phyloP scores from a whole-genome alignment of 2,329 filamentous ascomycete species.

The Penicillium sp. region DNA sequence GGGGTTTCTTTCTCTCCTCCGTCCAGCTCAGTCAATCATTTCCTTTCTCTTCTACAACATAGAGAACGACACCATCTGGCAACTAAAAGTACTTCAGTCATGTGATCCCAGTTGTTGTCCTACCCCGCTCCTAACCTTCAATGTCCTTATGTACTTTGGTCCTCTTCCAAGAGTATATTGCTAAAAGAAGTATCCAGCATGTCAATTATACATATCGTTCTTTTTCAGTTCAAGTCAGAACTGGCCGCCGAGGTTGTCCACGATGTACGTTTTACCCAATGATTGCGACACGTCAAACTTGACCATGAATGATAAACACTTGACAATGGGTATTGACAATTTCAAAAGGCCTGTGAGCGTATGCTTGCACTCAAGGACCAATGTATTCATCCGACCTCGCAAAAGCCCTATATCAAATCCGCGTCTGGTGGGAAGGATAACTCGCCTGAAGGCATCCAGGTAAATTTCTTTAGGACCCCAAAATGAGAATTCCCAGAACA shows the following conservation, averaged over 20 bases:
- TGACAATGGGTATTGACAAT: neutral
- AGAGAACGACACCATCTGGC: too few relatives aligned
- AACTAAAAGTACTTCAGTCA: too few relatives aligned
- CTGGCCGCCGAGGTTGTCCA: conserved; percentile 51
- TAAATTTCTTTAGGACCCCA: conserved; percentile 32
- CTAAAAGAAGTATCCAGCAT: conserved; percentile 43
- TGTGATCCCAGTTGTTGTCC: neutral
- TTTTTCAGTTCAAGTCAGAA: conserved; percentile 63
- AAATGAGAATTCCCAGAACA: too few relatives aligned
- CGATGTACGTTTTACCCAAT: too few relatives aligned
- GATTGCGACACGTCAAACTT: too few relatives aligned
- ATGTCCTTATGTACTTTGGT: too few relatives aligned
- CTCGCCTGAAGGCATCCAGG: conserved; percentile 60
- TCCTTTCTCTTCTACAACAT: too few relatives aligned
- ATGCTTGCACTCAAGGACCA: conserved; percentile 58
- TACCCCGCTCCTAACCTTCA: neutral
- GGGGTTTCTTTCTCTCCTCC: too few relatives aligned
- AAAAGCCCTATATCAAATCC: conserved; percentile 60
- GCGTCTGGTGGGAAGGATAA: conserved; percentile 61
- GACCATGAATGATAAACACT: too few relatives aligned
- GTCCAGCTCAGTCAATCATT: too few relatives aligned
- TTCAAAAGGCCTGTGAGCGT: conserved; percentile 47
- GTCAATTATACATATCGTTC: conserved; percentile 66
- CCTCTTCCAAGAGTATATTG: too few relatives aligned
- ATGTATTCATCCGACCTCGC: conserved; percentile 59